Evolutionary conservation across 179 eudicot genomes (phyloP).

Genomic region (Spinacia oleracea): DNA sequence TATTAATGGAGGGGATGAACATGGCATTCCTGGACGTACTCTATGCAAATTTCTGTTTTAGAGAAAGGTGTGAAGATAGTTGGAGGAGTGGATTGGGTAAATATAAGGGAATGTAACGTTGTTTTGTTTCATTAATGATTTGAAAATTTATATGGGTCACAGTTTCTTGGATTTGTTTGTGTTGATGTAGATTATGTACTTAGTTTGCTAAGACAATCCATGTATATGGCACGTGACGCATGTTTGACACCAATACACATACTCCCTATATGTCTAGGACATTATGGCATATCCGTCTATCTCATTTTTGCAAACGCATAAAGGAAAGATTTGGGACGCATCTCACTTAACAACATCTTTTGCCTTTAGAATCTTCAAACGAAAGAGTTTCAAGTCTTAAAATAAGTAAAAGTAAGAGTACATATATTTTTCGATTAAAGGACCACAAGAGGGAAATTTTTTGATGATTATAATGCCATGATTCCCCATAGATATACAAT

Average conservation of each 20-base stretch:
- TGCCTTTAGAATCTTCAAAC: not conserved
- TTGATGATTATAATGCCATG: no score
- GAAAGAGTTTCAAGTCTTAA: no score
- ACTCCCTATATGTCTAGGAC: not conserved
- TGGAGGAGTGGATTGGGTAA: not conserved
- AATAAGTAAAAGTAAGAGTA: not conserved
- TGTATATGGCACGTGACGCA: not conserved
- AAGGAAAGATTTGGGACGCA: no score
- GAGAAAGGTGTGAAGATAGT: not conserved
- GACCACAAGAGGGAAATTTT: no score
- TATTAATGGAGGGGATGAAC: not conserved
- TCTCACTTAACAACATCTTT: not conserved
- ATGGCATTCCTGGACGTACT: not conserved
- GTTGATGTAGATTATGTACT: not conserved
- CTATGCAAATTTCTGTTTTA: not conserved
- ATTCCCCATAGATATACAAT: no score
- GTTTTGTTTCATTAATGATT: not conserved
- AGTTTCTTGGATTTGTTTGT: not conserved
- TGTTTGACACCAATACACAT: not conserved
- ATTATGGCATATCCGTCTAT: not conserved
- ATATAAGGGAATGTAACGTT: not conserved
- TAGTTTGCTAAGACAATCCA: not conserved
- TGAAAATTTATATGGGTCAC: not conserved
- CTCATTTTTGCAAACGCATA: not conserved
- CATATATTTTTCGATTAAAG: no score